Percentiles rank a stretch among this genome's conserved stretches.
phyloP scores from a whole-genome alignment of 345 rosid species.

The Citrus unshiu region DNA sequence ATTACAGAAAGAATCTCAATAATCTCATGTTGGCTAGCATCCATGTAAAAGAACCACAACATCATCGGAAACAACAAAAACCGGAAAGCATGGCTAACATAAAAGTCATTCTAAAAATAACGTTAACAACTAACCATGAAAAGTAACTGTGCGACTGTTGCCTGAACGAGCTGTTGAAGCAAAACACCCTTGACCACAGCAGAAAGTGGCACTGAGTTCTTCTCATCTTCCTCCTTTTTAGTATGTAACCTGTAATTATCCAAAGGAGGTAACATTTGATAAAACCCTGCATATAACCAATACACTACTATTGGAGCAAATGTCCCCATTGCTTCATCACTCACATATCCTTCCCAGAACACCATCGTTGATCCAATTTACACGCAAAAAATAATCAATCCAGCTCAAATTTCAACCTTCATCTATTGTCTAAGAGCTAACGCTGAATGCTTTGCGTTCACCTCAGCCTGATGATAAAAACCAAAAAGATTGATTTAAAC shows the following conservation, averaged over 20 bases:
- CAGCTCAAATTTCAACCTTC: not conserved
- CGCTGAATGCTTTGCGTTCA: not conserved
- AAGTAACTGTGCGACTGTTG: conserved; percentile 55
- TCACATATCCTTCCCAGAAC: conserved; percentile 69
- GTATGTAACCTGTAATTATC: conserved; percentile 58
- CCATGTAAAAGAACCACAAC: not conserved
- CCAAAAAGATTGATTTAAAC: not conserved
- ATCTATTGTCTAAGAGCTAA: not conserved
- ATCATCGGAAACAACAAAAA: not conserved
- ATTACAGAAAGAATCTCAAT: not conserved
- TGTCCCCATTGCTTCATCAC: conserved; percentile 73
- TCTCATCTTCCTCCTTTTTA: conserved; percentile 58
- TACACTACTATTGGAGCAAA: conserved; percentile 67
- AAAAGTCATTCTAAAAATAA: not conserved
- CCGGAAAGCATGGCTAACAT: not conserved
- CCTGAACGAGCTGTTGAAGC: conserved; percentile 71
- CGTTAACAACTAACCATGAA: conserved; percentile 42
- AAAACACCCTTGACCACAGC: conserved; percentile 58
- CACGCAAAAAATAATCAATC: not conserved
- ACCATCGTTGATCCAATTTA: conserved; percentile 33
- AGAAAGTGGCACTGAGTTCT: conserved; percentile 48
- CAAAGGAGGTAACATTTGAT: conserved; percentile 57
- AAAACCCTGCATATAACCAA: conserved; percentile 68
- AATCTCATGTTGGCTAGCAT: not conserved
- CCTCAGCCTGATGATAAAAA: not conserved